phyloP scores from a whole-genome alignment of 192 early-diverging fungal genomes.

The Kappamyces sp. region DNA sequence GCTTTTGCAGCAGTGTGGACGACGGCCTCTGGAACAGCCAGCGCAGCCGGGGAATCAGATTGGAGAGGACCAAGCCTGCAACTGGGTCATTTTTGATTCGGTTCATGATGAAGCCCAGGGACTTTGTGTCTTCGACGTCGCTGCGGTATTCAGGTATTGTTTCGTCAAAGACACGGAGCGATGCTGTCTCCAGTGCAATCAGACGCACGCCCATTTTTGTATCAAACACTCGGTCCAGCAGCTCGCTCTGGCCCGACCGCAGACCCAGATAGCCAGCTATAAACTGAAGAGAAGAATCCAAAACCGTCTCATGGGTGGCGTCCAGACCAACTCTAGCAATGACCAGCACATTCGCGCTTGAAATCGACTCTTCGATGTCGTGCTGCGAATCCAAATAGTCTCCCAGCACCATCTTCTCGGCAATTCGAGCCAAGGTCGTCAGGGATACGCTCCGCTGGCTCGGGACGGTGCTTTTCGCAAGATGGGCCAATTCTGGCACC shows the following conservation, averaged over 20 bases:
- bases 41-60: conserved; percentile 47
- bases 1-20: conserved; percentile 25
- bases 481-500: conserved; percentile 69
- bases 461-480: conserved; percentile 74
- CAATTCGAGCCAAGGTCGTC: conserved; percentile 45
- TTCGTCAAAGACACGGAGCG: too few species aligned
- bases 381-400: conserved; percentile 15
- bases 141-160: background rate
- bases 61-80: conserved; percentile 54
- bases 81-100: conserved; percentile 42
- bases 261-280: too few species aligned
- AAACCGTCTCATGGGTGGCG: conserved; percentile 54
- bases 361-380: conserved; percentile 25
- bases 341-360: conserved; percentile 41
- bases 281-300: conserved; percentile 15
- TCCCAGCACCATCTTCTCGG: conserved; percentile 23
- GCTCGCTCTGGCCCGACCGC: too few species aligned
- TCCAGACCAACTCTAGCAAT: conserved; percentile 57
- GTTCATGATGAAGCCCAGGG: conserved; percentile 30
- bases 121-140: conserved; percentile 37
- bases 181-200: too few species aligned
- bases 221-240: too few species aligned
- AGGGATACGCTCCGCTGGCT: conserved; percentile 69
- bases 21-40: conserved; percentile 46
- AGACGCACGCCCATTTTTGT: too few species aligned